phyloP scores from a whole-genome alignment of 441 rosid genomes.

The Biscutella laevigata region DNA sequence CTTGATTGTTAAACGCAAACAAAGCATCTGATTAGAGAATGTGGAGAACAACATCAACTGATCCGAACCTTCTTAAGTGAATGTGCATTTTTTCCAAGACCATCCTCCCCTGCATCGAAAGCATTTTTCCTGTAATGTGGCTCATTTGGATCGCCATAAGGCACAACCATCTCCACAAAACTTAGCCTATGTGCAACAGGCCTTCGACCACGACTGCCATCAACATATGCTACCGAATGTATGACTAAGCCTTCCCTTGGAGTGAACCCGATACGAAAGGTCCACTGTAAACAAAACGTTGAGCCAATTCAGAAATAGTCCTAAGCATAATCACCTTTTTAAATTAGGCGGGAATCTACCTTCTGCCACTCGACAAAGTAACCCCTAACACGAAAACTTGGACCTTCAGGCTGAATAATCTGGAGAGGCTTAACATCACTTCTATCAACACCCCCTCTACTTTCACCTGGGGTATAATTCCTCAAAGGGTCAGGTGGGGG shows the following conservation, averaged over 20 bases:
- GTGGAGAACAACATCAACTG: conserved; percentile 3
- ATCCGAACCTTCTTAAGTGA: conserved; percentile 71
- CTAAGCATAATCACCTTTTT: not conserved
- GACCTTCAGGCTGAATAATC: conserved; percentile 82
- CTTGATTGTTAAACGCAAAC: conserved; percentile 9
- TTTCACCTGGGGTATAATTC: conserved; percentile 77
- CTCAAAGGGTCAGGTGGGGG: conserved; percentile 87
- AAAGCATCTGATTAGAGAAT: not conserved
- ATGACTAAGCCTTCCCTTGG: conserved; percentile 85
- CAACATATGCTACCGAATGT: conserved; percentile 78
- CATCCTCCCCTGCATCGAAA: conserved; percentile 94
- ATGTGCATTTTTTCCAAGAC: conserved; percentile 89
- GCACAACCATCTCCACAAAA: conserved; percentile 91
- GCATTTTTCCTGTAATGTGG: conserved; percentile 90
- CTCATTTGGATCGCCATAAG: conserved; percentile 89
- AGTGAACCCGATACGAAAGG: conserved; percentile 82
- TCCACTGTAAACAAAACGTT: conserved; percentile 56
- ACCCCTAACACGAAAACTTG: conserved; percentile 79
- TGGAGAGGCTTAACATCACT: conserved; percentile 80
- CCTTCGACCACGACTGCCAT: conserved; percentile 80
- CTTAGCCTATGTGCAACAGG: conserved; percentile 84
- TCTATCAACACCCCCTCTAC: conserved; percentile 79
- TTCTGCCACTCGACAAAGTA: conserved; percentile 81
- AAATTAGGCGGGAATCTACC: conserved; percentile 30
- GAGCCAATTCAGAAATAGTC: conserved; percentile 6